Conservation (phyloP, 768 basidiomycete genomes). For the Hygrocybe punicea region DNA sequence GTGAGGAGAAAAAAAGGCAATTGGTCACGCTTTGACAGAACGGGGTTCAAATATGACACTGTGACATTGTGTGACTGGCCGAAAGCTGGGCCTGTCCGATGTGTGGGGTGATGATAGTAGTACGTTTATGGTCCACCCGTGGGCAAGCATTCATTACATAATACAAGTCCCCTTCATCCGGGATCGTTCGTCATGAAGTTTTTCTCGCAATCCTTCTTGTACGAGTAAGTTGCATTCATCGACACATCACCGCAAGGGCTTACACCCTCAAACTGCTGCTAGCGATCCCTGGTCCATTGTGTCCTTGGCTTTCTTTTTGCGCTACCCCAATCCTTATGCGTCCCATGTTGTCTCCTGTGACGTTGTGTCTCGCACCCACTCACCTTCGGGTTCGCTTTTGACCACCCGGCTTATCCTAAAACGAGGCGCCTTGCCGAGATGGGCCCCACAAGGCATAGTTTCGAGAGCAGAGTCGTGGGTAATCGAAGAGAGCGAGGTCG, state of each 20-base stretch:
- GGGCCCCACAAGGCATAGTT: slow-evolving; percentile 83
- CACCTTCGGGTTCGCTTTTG: slow-evolving; percentile 67
- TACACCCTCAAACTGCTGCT: neutral
- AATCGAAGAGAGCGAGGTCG: slow-evolving; percentile 91
- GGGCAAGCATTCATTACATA: too few relatives aligned
- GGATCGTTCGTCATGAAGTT: slow-evolving; percentile 48
- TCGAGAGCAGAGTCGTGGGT: slow-evolving; percentile 90
- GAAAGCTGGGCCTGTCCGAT: too few relatives aligned
- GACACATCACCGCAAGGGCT: neutral
- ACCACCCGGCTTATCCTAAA: slow-evolving; percentile 93
- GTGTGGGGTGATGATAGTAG: too few relatives aligned
- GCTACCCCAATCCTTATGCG: slow-evolving; percentile 95
- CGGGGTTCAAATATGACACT: too few relatives aligned
- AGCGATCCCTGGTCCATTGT: slow-evolving; percentile 95
- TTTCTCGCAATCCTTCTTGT: slow-evolving; percentile 53
- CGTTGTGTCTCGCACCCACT: slow-evolving; percentile 80
- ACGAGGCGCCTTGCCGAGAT: slow-evolving; percentile 83
- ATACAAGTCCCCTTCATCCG: too few relatives aligned
- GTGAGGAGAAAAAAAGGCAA: too few relatives aligned
- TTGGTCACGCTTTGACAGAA: too few relatives aligned
- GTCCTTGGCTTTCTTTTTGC: slow-evolving; percentile 88
- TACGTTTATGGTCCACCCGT: too few relatives aligned
- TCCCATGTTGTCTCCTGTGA: slow-evolving; percentile 93
- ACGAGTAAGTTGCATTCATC: slow-evolving; percentile 42
- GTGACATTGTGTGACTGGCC: too few relatives aligned